Conservation (phyloP, 805 yeast genomes). For the Scheffersomyces ergatensis region DNA sequence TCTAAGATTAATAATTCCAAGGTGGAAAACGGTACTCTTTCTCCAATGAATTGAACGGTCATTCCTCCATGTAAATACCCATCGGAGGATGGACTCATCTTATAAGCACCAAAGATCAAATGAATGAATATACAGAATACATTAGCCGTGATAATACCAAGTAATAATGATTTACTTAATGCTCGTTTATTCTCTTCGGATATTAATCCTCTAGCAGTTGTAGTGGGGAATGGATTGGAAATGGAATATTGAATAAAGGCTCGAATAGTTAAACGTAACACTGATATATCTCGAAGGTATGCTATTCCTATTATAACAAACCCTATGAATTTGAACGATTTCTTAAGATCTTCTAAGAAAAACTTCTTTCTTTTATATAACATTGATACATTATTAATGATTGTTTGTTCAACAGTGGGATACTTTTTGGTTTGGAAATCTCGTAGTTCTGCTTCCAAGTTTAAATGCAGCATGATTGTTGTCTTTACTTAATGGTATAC, state of each 20-base stretch:
- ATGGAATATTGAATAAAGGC: slow-evolving; percentile 25
- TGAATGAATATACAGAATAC: slow-evolving; percentile 22
- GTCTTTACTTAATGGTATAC: no score
- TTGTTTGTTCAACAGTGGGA: slow-evolving; percentile 39
- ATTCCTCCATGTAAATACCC: slow-evolving; percentile 30
- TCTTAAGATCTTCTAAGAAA: slow-evolving; percentile 34
- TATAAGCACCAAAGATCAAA: slow-evolving; percentile 23
- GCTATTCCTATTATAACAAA: slow-evolving; percentile 32
- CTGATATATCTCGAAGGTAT: slow-evolving; percentile 42
- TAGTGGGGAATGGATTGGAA: slow-evolving; percentile 25
- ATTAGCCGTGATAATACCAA: slow-evolving; percentile 21
- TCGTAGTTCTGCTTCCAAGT: slow-evolving; percentile 17
- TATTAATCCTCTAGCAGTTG: slow-evolving; percentile 7
- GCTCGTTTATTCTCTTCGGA: slow-evolving; percentile 25
- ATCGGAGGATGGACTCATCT: slow-evolving; percentile 11
- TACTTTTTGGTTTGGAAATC: slow-evolving; percentile 26
- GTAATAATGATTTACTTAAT: slow-evolving; percentile 24
- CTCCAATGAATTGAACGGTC: slow-evolving; percentile 39
- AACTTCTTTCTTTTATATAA: slow-evolving; percentile 42
- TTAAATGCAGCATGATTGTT: neutral
- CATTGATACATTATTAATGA: slow-evolving; percentile 36
- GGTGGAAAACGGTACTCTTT: slow-evolving; percentile 23
- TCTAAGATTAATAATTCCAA: slow-evolving; percentile 28
- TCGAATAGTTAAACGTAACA: slow-evolving; percentile 25
- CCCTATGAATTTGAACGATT: slow-evolving; percentile 32